Conservation (phyloP, 257 asterid species). For the Voacanga thouarsii region DNA sequence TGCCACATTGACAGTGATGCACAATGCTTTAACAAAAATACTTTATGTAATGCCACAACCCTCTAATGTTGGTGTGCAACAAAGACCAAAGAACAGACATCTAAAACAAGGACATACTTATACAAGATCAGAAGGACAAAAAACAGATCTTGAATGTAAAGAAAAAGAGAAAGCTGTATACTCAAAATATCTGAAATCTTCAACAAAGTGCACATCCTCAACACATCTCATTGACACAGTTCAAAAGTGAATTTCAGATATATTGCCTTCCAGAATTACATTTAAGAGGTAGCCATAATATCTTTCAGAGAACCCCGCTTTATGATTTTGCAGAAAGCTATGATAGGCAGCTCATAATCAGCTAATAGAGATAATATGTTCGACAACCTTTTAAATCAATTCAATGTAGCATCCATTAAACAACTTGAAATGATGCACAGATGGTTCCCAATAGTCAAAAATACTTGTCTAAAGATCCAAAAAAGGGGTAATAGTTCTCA, state of each 20-base stretch:
- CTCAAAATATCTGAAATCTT: background rate
- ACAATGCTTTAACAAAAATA: background rate
- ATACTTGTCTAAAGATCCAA: background rate
- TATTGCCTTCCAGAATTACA: background rate
- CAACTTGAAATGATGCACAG: background rate
- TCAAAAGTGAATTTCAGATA: background rate
- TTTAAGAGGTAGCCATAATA: background rate
- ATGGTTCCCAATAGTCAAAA: background rate
- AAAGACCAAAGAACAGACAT: background rate
- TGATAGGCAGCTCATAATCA: background rate
- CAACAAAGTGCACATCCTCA: background rate
- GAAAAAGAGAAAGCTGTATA: background rate
- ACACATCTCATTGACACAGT: background rate
- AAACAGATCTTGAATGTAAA: background rate
- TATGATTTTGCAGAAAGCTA: background rate
- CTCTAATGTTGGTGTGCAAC: background rate
- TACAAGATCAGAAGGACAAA: background rate
- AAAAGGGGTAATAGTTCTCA: background rate
- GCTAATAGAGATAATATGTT: background rate
- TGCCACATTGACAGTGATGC: background rate
- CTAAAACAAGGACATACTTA: background rate
- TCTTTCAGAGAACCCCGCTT: background rate
- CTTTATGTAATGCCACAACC: background rate
- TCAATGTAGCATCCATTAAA: background rate
- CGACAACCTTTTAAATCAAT: background rate